These are phyloP conservation scores for Murraya koenigii DNA, from an alignment of 345 rosid species.

Conservation along the genomic window DNA sequence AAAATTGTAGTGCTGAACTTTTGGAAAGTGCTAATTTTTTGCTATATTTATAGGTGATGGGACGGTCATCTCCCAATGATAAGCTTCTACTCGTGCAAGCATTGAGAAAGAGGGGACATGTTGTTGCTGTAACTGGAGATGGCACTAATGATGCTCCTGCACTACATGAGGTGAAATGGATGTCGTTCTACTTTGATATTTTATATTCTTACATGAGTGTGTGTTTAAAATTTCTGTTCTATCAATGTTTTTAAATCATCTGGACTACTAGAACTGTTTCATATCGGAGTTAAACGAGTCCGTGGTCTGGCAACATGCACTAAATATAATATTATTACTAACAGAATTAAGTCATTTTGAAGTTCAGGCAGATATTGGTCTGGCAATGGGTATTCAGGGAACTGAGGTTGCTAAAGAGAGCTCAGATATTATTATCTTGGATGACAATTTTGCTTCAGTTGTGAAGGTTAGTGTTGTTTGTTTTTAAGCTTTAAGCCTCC, in stretches of 20 bases:
- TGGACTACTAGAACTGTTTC: not conserved
- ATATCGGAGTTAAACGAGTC: not conserved
- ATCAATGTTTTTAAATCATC: not conserved
- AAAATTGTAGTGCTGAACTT: not conserved
- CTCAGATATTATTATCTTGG: conserved; percentile 94
- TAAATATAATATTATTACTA: not conserved
- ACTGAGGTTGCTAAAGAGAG: conserved; percentile 99
- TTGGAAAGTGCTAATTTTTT: conserved; percentile 9
- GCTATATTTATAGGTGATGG: conserved; percentile 69
- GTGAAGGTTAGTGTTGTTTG: conserved; percentile 63
- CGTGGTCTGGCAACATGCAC: not conserved
- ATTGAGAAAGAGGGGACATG: conserved; percentile 63
- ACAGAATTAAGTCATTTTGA: conserved; percentile 8
- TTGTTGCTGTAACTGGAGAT: conserved; percentile 93
- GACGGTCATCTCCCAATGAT: conserved; percentile 87
- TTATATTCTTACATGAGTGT: not conserved
- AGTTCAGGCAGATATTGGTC: conserved; percentile 95
- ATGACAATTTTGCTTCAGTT: conserved; percentile 90
- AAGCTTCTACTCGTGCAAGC: conserved; percentile 91
- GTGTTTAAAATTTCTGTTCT: not conserved
- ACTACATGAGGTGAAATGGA: conserved; percentile 62
- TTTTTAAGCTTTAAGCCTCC: not conserved
- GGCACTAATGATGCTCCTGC: conserved; percentile 98
- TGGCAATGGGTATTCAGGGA: conserved; percentile 97
- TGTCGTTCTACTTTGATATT: not conserved